Base-by-base conservation (phyloP, 2,329 filamentous ascomycete genomes). In the Aspergillus brunneoviolaceus region DNA sequence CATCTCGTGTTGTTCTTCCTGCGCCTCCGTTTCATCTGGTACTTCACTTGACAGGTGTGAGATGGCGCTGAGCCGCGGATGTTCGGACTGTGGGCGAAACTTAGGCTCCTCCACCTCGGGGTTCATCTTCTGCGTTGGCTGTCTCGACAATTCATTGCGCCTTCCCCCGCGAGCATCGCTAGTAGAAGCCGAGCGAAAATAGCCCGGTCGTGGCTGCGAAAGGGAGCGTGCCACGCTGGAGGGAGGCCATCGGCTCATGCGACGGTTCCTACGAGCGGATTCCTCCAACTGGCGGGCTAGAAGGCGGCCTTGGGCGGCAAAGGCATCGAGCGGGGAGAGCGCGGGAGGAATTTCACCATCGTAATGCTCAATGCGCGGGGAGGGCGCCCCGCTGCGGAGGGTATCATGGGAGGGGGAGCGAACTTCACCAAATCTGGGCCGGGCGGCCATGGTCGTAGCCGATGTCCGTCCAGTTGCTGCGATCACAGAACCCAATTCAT, bases 291-390 rank as follows among this genome's bases (percentile, higher is more conserved):
- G 90, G 77, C 87, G 90, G 45, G 92, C 92, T 55, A 99, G 84
- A 68, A 96, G 80, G 60, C 94, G 89, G 69, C 93, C 96, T 73
- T 98, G 94, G 63, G 94, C 84, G 23, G 94, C 94, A 73, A 99
- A 96, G 51, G 94, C 94, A 82, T 99, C 95, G 65, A 99, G 85
- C 11, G 95, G 95, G 7, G 95, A 98, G 59, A 98, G 83, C 55
- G 95, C 90, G 5, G 95, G 95, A 21, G 95, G 94, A 1, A 76
- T 64, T 64, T 94, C 90, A 63, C 91, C 91, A 59, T 89, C 89
- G 59, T 90, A 83, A 75, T 92, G 89, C 63, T 77, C 74, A 60
- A 92, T 80, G 63, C 89, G 87, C 48, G 90, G 89, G n/a, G 90
- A 92, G 64, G 83, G 82, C 35, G 88, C 76, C n/a, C 85, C 84